phyloP scores from a whole-genome alignment of 352 stramenopile species.

The Phytophthora tubulina region DNA sequence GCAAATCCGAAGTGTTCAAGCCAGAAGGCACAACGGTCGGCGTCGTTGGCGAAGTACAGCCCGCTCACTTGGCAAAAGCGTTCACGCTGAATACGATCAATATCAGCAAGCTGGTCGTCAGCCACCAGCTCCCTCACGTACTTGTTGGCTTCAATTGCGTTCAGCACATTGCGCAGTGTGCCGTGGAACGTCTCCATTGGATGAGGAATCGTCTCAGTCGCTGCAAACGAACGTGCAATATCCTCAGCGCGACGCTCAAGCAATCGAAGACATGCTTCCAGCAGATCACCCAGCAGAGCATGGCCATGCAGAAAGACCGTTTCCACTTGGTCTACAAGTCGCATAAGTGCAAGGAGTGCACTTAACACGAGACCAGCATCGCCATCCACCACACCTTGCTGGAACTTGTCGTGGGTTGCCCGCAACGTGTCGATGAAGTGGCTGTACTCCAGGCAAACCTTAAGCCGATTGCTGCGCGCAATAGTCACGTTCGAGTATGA shows the following conservation, averaged over 20 bases:
- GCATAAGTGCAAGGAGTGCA: conserved; percentile 68
- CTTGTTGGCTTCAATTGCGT: conserved; percentile 71
- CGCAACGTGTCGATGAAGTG: conserved; percentile 84
- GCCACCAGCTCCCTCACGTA: conserved; percentile 73
- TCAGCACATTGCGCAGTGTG: conserved; percentile 78
- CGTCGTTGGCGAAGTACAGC: conserved; percentile 67
- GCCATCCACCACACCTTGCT: conserved; percentile 56
- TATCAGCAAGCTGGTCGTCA: conserved; percentile 60
- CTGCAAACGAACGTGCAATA: conserved; percentile 51
- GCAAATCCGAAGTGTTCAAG: conserved; percentile 72
- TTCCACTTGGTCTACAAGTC: conserved; percentile 79
- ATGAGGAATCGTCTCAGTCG: conserved; percentile 71
- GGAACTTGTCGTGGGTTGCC: conserved; percentile 72
- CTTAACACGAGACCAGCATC: conserved; percentile 71
- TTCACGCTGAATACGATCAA: conserved; percentile 68
- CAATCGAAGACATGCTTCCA: conserved; percentile 64
- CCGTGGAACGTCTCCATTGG: conserved; percentile 82
- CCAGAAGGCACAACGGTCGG: conserved; percentile 65
- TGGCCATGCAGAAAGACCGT: conserved; percentile 80
- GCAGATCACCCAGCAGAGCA: conserved; percentile 65
- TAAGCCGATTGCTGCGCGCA: conserved; percentile 73
- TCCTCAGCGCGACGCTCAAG: conserved; percentile 52
- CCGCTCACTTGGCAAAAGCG: conserved; percentile 83
- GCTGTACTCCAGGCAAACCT: conserved; percentile 81
- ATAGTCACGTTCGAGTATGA: conserved; percentile 78